Percentiles rank a stretch among this genome's conserved stretches.
These are phyloP conservation scores for Skeletonema grethae DNA, from an alignment of 108 stramenopile species.

Conservation along the genomic window DNA sequence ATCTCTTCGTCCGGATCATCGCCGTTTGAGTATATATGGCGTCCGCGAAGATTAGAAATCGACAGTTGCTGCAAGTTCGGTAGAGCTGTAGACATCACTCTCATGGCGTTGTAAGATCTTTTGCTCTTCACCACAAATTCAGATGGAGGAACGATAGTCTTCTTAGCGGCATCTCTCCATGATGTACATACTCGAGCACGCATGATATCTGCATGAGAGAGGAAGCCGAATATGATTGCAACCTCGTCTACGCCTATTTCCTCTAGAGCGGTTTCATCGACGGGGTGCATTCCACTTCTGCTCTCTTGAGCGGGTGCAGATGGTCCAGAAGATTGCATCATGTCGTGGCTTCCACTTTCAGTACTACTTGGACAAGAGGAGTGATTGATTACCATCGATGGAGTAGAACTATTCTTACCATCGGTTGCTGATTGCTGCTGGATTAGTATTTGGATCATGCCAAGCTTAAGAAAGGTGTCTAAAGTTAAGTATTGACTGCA, in stretches of 20 bases:
- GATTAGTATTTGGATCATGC: too few relatives aligned
- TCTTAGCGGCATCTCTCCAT: conserved; percentile 4
- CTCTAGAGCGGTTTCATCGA: not conserved
- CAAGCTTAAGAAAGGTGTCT: too few relatives aligned
- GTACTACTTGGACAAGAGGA: too few relatives aligned
- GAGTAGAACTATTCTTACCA: too few relatives aligned
- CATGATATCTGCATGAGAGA: not conserved
- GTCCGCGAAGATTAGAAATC: not conserved
- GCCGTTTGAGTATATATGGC: not conserved
- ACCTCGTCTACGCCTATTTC: conserved; percentile 8
- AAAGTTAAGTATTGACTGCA: too few relatives aligned
- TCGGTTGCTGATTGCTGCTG: too few relatives aligned
- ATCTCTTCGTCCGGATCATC: not conserved
- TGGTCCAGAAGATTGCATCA: too few relatives aligned
- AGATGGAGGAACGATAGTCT: conserved; percentile 2
- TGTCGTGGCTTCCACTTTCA: too few relatives aligned
- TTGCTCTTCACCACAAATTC: not conserved
- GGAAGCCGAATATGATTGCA: conserved; percentile 6
- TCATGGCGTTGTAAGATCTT: not conserved
- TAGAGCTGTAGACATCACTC: not conserved
- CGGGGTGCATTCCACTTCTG: too few relatives aligned
- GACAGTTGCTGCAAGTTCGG: not conserved
- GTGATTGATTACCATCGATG: too few relatives aligned
- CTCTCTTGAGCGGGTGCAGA: too few relatives aligned
- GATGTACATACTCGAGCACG: conserved; percentile 1